Conservation (phyloP, 768 basidiomycete genomes). For the Filobasidium wieringae region DNA sequence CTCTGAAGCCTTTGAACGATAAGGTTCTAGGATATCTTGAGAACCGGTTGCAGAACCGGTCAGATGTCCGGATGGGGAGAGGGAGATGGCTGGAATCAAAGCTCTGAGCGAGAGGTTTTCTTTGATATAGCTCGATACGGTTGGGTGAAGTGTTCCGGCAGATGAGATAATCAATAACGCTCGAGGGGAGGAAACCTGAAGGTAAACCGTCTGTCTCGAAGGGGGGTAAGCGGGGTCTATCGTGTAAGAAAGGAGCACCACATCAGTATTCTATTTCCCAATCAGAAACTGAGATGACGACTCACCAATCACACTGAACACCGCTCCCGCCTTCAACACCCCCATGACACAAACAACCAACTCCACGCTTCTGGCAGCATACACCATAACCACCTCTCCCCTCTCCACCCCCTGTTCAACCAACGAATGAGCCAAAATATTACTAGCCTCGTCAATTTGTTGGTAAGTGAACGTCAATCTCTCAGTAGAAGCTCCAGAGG, state of each 20-base stretch:
- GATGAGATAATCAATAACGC: slow-evolving; percentile 82
- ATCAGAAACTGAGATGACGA: slow-evolving; percentile 9
- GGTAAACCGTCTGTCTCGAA: slow-evolving; percentile 80
- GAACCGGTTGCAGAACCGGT: slow-evolving; percentile 49
- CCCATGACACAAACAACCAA: slow-evolving; percentile 96
- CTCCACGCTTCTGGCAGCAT: slow-evolving; percentile 90
- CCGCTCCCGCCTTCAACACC: slow-evolving; percentile 86
- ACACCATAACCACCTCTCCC: slow-evolving; percentile 96
- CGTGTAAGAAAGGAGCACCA: background rate
- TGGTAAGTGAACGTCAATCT: slow-evolving; percentile 60
- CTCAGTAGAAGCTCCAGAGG: slow-evolving; percentile 19
- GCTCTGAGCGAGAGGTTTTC: slow-evolving; percentile 71
- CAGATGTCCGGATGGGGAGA: slow-evolving; percentile 51
- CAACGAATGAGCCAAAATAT: slow-evolving; percentile 80
- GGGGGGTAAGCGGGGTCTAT: slow-evolving; percentile 94
- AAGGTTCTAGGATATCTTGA: slow-evolving; percentile 53
- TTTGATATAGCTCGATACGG: slow-evolving; percentile 71
- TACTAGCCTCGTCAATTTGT: slow-evolving; percentile 70
- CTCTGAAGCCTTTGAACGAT: slow-evolving; percentile 49
- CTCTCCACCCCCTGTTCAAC: slow-evolving; percentile 71
- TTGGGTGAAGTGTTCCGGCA: slow-evolving; percentile 65
- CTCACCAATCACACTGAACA: slow-evolving; percentile 91
- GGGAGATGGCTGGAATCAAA: slow-evolving; percentile 77
- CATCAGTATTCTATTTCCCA: background rate
- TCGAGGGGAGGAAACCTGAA: slow-evolving; percentile 81